These are phyloP conservation scores for Fusarium sp. DNA, from an alignment of 2,329 filamentous ascomycete genomes.

Conservation along the genomic window DNA sequence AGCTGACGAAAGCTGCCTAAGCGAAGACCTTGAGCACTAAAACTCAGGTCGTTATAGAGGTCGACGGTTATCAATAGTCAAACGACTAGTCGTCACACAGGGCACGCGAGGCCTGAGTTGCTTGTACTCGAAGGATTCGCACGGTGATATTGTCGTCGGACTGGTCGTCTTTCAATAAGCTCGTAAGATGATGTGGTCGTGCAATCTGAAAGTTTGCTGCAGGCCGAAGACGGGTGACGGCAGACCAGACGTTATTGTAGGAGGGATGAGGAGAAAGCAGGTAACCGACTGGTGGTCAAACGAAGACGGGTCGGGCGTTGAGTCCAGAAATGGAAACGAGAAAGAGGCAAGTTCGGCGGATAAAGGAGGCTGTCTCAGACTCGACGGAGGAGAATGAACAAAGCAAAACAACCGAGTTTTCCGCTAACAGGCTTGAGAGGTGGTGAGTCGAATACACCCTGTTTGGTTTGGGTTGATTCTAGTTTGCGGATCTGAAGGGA, in stretches of 20 bases:
- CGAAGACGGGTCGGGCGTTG: constrained; percentile 33
- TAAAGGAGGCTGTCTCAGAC: constrained; percentile 49
- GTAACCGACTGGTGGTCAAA: constrained; percentile 26
- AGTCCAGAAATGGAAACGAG: constrained; percentile 41
- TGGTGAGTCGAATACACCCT: constrained; percentile 29
- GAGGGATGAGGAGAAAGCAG: constrained; percentile 33
- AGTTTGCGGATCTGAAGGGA: constrained; percentile 47
- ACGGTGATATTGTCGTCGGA: constrained; percentile 12
- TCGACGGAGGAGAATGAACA: constrained; percentile 41
- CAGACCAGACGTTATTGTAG: constrained; percentile 44
- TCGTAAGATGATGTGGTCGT: constrained; percentile 37
- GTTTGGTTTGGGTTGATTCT: constrained; percentile 27
- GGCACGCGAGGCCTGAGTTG: constrained; percentile 13
- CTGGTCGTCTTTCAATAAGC: constrained; percentile 28
- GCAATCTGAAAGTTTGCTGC: constrained; percentile 48
- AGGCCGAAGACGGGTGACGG: constrained; percentile 40
- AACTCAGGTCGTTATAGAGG: constrained; percentile 22
- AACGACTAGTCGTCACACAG: constrained; percentile 20
- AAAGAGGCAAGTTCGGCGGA: constrained; percentile 35
- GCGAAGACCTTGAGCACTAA: constrained; percentile 3
- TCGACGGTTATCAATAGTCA: constrained; percentile 1
- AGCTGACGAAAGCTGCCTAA: constrained; percentile 3
- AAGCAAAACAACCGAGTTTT: constrained; percentile 41
- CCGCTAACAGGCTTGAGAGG: constrained; percentile 26
- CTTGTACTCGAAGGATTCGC: constrained; percentile 32